phyloP scores from a whole-genome alignment of 2,329 filamentous ascomycete species.

The Cercospora sojina region DNA sequence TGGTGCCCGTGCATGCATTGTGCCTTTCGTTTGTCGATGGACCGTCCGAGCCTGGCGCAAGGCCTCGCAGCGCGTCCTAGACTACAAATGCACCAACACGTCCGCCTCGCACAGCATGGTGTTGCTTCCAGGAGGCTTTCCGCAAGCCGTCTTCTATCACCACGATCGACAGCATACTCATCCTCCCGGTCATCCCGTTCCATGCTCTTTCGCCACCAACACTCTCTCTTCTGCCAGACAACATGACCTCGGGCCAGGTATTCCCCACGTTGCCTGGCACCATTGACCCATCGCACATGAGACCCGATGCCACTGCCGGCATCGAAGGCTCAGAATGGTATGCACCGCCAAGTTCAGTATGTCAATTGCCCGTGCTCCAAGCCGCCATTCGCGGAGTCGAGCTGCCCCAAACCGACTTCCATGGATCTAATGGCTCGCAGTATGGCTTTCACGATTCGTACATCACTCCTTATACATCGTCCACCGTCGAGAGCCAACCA shows the following conservation, averaged over 20 bases:
- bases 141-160: slow-evolving; percentile 22
- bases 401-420: slow-evolving; percentile 1
- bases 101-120: slow-evolving; percentile 29
- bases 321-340: slow-evolving; percentile 34
- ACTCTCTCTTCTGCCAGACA: slow-evolving; percentile 18
- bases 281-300: slow-evolving; percentile 34
- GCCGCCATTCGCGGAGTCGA: background rate
- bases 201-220: slow-evolving; percentile 30
- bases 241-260: slow-evolving; percentile 35
- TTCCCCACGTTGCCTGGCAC: slow-evolving; percentile 30
- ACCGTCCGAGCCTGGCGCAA: slow-evolving; percentile 18
- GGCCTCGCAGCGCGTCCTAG: slow-evolving; percentile 30
- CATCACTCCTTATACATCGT: slow-evolving; percentile 38
- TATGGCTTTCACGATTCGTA: slow-evolving; percentile 37
- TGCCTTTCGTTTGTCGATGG: slow-evolving; percentile 26
- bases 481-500: slow-evolving; percentile 36
- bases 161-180: slow-evolving; percentile 28
- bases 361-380: slow-evolving; percentile 18
- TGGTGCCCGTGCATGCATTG: slow-evolving; percentile 25
- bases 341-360: slow-evolving; percentile 32
- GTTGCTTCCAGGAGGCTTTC: slow-evolving; percentile 27
- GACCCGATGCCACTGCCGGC: slow-evolving; percentile 28
- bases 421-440: slow-evolving; percentile 22
- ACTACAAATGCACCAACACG: slow-evolving; percentile 37
- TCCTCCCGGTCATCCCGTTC: slow-evolving; percentile 30